These are phyloP conservation scores for Ophiostoma fasciatum DNA, from an alignment of 2,329 filamentous ascomycete species.

Conservation along the genomic window DNA sequence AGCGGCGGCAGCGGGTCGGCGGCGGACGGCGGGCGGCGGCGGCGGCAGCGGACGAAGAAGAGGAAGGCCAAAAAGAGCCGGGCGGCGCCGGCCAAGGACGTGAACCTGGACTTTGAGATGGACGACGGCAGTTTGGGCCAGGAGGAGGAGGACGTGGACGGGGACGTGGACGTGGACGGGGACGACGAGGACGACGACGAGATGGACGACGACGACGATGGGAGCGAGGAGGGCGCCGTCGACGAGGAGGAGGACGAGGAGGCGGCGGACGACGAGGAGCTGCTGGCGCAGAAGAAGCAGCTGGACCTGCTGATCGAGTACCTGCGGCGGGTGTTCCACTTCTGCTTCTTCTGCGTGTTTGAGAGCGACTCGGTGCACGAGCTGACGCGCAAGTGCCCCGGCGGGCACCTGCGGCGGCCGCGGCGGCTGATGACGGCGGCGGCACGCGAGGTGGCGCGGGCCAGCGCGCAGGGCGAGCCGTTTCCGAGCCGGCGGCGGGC, in stretches of 20 bases:
- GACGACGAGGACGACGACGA: slow-evolving; percentile 50
- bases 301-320: slow-evolving; percentile 94
- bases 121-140: too few species aligned
- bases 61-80: slow-evolving; percentile 49
- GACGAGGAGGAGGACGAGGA: slow-evolving; percentile 83
- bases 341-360: slow-evolving; percentile 99
- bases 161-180: slow-evolving; percentile 51
- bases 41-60: too few species aligned
- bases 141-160: slow-evolving; percentile 26
- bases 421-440: slow-evolving; percentile 70
- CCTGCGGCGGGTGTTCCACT: slow-evolving; percentile 89
- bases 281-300: slow-evolving; percentile 89
- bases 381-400: slow-evolving; percentile 86
- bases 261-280: slow-evolving; percentile 78
- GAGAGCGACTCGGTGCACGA: slow-evolving; percentile 97
- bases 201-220: slow-evolving; percentile 59
- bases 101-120: slow-evolving; percentile 42
- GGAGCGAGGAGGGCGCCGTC: slow-evolving; percentile 64
- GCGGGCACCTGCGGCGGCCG: slow-evolving; percentile 88
- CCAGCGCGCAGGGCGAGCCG: slow-evolving; percentile 66
- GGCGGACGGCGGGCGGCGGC: too few species aligned
- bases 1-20: too few species aligned
- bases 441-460: slow-evolving; percentile 71
- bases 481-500: slow-evolving; percentile 74
- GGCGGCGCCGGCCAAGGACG: slow-evolving; percentile 44